Evolutionary conservation across 176 grass and related monocot genomes (phyloP).

Genomic region (Oryza punctata): DNA sequence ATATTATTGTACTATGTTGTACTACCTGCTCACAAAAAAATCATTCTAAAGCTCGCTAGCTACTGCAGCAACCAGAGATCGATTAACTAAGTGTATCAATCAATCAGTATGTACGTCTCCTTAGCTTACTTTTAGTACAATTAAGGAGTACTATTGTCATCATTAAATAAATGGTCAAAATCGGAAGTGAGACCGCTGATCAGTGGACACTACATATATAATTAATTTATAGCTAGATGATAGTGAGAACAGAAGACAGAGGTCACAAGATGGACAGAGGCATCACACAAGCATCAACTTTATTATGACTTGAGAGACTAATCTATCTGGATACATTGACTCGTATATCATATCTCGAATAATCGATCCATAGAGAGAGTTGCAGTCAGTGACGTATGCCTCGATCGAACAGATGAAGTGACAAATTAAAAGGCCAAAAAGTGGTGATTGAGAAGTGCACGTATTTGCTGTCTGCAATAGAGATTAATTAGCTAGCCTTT

Average conservation of each 20-base stretch:
- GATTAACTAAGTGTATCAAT: background rate
- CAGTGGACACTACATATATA: background rate
- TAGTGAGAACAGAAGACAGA: constrained; percentile 8
- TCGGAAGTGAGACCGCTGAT: background rate
- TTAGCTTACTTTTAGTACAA: background rate
- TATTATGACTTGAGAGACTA: constrained; percentile 51
- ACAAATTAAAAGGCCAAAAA: constrained; percentile 39
- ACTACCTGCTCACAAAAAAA: background rate
- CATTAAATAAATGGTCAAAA: background rate
- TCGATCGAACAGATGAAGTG: constrained; percentile 24
- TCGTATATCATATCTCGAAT: background rate
- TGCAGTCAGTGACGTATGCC: constrained; percentile 27
- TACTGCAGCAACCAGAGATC: background rate
- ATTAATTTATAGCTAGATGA: background rate
- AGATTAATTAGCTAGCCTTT: no score
- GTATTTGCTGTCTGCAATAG: background rate
- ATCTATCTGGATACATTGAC: constrained; percentile 39
- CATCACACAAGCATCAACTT: constrained; percentile 51
- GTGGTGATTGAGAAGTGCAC: constrained; percentile 41
- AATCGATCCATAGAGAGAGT: constrained; percentile 11
- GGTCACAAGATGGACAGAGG: constrained; percentile 28
- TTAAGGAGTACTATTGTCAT: background rate
- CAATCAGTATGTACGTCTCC: background rate
- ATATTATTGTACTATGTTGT: background rate
- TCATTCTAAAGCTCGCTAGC: background rate